Evolutionary conservation across 495 filamentous ascomycete species (phyloP), one percentile per base, ranked within the genome.

Genomic region (Schizothecium vesticola): DNA sequence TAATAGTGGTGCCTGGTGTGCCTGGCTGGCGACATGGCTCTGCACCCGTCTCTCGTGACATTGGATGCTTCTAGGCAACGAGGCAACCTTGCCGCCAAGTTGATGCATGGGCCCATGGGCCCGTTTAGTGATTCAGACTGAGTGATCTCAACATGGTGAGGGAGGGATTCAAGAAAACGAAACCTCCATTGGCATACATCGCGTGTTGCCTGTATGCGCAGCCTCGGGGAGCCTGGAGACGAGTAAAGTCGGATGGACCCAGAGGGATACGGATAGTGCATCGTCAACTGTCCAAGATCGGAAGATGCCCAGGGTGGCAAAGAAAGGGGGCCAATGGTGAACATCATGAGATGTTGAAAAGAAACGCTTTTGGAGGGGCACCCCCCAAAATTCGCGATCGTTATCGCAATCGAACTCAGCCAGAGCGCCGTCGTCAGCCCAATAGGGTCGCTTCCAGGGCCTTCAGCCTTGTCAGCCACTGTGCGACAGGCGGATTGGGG

Each of bases 381-480:
- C 3, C 31, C 9, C 43, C 43, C n/a, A 43, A 51, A 33, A 13
- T 33, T 13, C 0, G 9, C 29, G 29, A 19, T 51, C 36, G 26
- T 67, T 67, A 61, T 61, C 65, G 29, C 29, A 61, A 60, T 33
- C 55, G 22, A 56, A 19, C 56, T 23, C 29, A n/a, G 58, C n/a
- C n/a, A n/a, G n/a, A n/a, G n/a, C n/a, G n/a, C 29, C 58, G 10
- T 4, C 19, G 21, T 4, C 26, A 12, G 36, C 16, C 66, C 59
- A 68, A 68, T 68, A 21, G 60, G 36, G 22, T 22, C 3, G 28
- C 24, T 63, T 21, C 61, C 25, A 36, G 60, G 28, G 25, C 12
- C 31, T 24, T 36, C 61, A 64, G 36, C 66, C 43, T 63, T 21
- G 60, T 67, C 66, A 68, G 66, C 66, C 66, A 36, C 60, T 36